Conservation (phyloP, 192 early-diverging fungal species). For the Coemansia sp. region DNA sequence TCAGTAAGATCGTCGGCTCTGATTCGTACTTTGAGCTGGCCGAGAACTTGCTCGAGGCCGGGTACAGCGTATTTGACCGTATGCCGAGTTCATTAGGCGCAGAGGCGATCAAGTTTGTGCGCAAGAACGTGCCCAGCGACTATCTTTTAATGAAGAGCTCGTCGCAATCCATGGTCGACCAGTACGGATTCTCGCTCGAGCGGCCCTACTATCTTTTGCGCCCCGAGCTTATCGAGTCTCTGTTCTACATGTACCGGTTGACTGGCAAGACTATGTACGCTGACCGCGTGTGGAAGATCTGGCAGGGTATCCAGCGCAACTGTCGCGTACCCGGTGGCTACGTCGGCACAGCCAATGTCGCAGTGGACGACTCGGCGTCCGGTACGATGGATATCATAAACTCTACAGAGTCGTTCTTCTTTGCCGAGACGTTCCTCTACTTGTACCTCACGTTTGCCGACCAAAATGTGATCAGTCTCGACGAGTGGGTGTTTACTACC, state of each 20-base stretch:
- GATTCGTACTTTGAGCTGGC: conserved; percentile 48
- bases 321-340: conserved; percentile 65
- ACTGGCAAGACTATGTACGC: conserved; percentile 68
- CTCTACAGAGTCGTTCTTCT: conserved; percentile 74
- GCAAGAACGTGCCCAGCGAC: conserved; percentile 44
- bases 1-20: conserved; percentile 48
- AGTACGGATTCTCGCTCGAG: conserved; percentile 35
- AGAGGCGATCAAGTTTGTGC: conserved; percentile 49
- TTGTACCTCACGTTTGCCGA: conserved; percentile 83
- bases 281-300: conserved; percentile 73
- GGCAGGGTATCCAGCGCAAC: conserved; percentile 71
- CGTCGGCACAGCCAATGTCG: conserved; percentile 56
- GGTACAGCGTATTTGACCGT: conserved; percentile 38
- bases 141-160: conserved; percentile 13
- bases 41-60: conserved; percentile 36
- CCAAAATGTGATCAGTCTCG: conserved; percentile 67
- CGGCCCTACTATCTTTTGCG: conserved; percentile 69
- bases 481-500: conserved; percentile 92
- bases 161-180: conserved; percentile 20
- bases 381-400: conserved; percentile 37
- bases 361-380: conserved; percentile 29
- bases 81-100: conserved; percentile 49
- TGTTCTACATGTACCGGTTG: conserved; percentile 73
- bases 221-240: conserved; percentile 73
- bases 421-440: conserved; percentile 94